Conservation (phyloP, 2,329 filamentous ascomycete genomes). For the Sordariomycetes sp. region DNA sequence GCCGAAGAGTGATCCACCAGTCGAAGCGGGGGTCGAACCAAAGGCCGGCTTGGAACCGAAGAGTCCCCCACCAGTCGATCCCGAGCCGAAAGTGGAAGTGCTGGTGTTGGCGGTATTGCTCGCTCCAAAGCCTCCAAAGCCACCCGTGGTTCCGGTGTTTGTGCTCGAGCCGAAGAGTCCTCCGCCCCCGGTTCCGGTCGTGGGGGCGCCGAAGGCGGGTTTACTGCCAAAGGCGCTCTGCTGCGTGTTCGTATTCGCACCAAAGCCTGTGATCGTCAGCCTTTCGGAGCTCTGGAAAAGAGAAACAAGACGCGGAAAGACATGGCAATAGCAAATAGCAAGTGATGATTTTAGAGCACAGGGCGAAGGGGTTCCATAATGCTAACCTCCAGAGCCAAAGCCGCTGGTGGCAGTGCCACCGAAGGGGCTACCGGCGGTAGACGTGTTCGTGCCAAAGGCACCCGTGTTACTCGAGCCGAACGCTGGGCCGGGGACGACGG, state of each 20-base stretch:
- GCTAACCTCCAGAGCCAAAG: conserved; percentile 17
- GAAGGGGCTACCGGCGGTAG: conserved; percentile 25
- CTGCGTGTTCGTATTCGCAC: conserved; percentile 14
- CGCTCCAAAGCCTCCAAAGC: conserved; percentile 26
- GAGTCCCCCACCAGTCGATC: conserved; percentile 28
- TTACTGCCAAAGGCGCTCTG: conserved; percentile 26
- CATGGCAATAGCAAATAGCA: conserved; percentile 8
- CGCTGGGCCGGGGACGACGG: conserved; percentile 17
- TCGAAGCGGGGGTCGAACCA: conserved; percentile 24
- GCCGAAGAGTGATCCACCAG: conserved; percentile 33
- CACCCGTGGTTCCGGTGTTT: conserved; percentile 17
- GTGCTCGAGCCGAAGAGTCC: conserved; percentile 31
- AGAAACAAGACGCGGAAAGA: background rate
- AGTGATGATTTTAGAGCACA: background rate
- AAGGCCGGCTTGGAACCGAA: conserved; percentile 41
- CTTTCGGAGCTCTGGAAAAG: background rate
- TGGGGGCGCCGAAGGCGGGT: conserved; percentile 35
- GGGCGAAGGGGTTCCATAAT: conserved; percentile 13
- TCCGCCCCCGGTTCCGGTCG: conserved; percentile 26
- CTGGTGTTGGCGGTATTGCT: conserved; percentile 16
- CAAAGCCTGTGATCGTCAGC: conserved; percentile 16
- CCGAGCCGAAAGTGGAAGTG: conserved; percentile 25
- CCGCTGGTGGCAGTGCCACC: conserved; percentile 22
- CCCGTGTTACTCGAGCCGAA: conserved; percentile 22
- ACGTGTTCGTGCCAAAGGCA: conserved; percentile 27